A percentile compares a stretch with the other conserved stretches of the same genome.
Evolutionary conservation across 805 yeast genomes (phyloP).

Genomic region (Wickerhamiella parazyma): DNA sequence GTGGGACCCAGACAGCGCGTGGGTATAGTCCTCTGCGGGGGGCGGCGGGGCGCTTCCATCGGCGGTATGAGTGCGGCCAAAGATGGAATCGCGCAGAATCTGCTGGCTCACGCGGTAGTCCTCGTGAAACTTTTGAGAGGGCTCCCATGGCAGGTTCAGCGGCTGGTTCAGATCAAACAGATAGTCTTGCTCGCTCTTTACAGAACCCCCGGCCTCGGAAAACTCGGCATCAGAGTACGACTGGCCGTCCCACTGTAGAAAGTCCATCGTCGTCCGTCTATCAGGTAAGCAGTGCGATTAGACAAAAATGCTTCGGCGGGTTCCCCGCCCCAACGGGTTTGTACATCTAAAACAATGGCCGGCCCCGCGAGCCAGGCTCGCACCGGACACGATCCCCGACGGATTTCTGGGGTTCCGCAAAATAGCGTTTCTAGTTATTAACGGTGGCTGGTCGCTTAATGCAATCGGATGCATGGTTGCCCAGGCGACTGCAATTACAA

Average conservation of each 20-base stretch:
- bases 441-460: too few relatives aligned
- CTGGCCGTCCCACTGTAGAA: constrained; percentile 8
- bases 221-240: constrained; percentile 3
- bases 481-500: too few relatives aligned
- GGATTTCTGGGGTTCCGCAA: too few relatives aligned
- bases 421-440: too few relatives aligned
- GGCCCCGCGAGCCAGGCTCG: too few relatives aligned
- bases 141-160: constrained; percentile 3
- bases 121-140: constrained; percentile 1
- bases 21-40: constrained; percentile 11
- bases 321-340: too few relatives aligned
- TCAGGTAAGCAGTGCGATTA: too few relatives aligned
- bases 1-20: constrained; percentile 8
- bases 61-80: constrained; percentile 14
- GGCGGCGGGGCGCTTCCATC: constrained; percentile 8
- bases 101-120: constrained; percentile 13
- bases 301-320: too few relatives aligned
- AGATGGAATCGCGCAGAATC: constrained; percentile 13
- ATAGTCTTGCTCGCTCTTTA: constrained; percentile 1
- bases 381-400: too few relatives aligned
- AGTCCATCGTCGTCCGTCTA: not conserved
- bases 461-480: too few relatives aligned
- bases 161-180: not conserved
- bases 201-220: not conserved
- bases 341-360: too few relatives aligned